Evolutionary conservation across 2,329 filamentous ascomycete genomes (phyloP).

Genomic region (Sclerotinia sclerotiorum): DNA sequence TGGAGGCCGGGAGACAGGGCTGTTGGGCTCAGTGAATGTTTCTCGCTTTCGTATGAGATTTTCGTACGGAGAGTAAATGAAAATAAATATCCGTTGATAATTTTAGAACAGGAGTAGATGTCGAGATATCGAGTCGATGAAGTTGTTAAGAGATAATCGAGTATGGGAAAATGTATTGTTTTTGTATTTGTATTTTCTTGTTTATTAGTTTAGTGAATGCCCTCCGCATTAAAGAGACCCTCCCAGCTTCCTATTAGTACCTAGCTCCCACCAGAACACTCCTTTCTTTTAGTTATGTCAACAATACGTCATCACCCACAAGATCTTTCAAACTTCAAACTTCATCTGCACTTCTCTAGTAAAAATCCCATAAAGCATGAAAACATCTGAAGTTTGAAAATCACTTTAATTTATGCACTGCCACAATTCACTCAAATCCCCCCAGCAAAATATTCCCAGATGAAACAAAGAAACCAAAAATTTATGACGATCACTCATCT

Average conservation of each 20-base stretch:
- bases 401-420: background rate
- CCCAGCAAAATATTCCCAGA: too few species aligned
- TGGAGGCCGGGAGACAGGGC: background rate
- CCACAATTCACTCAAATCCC: background rate
- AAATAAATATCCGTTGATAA: background rate
- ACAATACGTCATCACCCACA: background rate
- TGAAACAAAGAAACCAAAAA: background rate
- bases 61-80: background rate
- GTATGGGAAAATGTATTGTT: background rate
- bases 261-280: background rate
- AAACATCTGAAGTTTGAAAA: background rate
- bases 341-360: background rate
- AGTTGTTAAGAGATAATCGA: background rate
- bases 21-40: background rate
- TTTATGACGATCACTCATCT: constrained; percentile 11
- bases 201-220: background rate
- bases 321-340: background rate
- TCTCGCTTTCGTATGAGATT: background rate
- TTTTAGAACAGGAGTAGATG: background rate
- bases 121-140: background rate
- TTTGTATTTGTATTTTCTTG: too few species aligned
- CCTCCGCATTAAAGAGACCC: background rate
- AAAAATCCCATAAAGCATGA: background rate
- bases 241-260: background rate
- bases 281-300: background rate